Conservation (phyloP, 805 yeast species). For the Schwanniomyces yamadae region DNA sequence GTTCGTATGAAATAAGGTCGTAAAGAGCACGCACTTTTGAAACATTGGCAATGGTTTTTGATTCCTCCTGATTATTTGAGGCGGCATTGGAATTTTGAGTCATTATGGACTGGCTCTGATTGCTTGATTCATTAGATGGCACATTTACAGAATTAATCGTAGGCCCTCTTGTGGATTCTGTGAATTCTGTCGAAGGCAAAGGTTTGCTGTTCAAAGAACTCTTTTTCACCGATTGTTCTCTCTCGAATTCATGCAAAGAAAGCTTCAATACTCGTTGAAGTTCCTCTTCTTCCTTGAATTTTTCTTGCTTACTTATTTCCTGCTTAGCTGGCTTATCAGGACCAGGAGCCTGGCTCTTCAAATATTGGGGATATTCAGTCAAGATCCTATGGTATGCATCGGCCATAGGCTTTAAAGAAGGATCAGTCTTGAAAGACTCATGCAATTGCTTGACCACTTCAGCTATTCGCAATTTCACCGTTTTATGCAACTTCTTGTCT, state of each 20-base stretch:
- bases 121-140: constrained; percentile 6
- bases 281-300: constrained; percentile 72
- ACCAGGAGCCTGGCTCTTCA: constrained; percentile 14
- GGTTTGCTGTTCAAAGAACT: constrained; percentile 31
- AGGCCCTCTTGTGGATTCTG: neutral
- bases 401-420: constrained; percentile 68
- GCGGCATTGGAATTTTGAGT: neutral
- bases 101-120: neutral
- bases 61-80: constrained; percentile 16
- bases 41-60: constrained; percentile 44
- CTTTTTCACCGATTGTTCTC: constrained; percentile 32
- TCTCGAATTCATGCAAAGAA: constrained; percentile 63
- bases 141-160: constrained; percentile 5
- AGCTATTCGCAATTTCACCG: constrained; percentile 63
- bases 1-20: constrained; percentile 74
- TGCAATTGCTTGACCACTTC: constrained; percentile 69
- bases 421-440: constrained; percentile 66
- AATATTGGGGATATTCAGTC: constrained; percentile 34
- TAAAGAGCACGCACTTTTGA: constrained; percentile 81
- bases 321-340: constrained; percentile 64
- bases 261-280: constrained; percentile 71
- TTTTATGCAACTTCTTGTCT: constrained; percentile 58
- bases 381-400: constrained; percentile 56
- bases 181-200: constrained; percentile 27
- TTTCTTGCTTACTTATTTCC: constrained; percentile 44